A percentile compares a stretch with the other conserved stretches of the same genome.
Evolutionary conservation across 148 eudicot genomes (phyloP).

Genomic region (Nyssa sinensis): DNA sequence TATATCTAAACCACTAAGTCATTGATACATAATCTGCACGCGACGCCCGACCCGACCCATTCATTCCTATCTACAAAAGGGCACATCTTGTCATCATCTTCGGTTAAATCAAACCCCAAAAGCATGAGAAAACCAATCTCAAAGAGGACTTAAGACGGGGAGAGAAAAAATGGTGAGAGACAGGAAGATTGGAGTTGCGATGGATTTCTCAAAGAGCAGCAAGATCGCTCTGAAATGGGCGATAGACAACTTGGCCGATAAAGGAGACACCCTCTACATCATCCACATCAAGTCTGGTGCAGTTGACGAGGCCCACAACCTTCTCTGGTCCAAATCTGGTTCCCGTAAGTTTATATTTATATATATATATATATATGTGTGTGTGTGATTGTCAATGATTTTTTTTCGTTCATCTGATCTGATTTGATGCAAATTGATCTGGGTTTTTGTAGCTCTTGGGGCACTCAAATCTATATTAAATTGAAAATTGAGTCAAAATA

Average conservation of each 20-base stretch:
- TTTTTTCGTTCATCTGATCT: neutral
- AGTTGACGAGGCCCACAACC: slow-evolving; percentile 46
- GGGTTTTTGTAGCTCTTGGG: slow-evolving; percentile 52
- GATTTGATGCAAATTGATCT: slow-evolving; percentile 1
- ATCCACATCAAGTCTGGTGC: slow-evolving; percentile 56
- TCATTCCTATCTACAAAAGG: too few relatives aligned
- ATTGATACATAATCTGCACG: too few relatives aligned
- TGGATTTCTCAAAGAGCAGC: too few relatives aligned
- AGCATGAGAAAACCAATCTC: too few relatives aligned
- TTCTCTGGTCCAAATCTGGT: slow-evolving; percentile 66
- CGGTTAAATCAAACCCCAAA: too few relatives aligned
- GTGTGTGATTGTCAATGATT: neutral
- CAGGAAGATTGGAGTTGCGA: slow-evolving; percentile 46
- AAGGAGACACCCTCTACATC: slow-evolving; percentile 65
- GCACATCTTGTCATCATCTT: too few relatives aligned
- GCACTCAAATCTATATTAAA: too few relatives aligned
- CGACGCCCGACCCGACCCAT: too few relatives aligned
- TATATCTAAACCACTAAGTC: too few relatives aligned
- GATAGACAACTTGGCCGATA: slow-evolving; percentile 67
- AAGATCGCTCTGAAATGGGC: slow-evolving; percentile 84
- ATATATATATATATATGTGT: neutral
- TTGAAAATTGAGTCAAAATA: too few relatives aligned
- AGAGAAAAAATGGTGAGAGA: slow-evolving; percentile 38
- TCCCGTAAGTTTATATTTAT: slow-evolving; percentile 50
- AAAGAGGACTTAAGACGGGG: too few relatives aligned